A percentile compares a stretch with the other conserved stretches of the same genome.
Evolutionary conservation across 2,329 filamentous ascomycete species (phyloP).

Genomic region (Ceratocystis eucalypticola): DNA sequence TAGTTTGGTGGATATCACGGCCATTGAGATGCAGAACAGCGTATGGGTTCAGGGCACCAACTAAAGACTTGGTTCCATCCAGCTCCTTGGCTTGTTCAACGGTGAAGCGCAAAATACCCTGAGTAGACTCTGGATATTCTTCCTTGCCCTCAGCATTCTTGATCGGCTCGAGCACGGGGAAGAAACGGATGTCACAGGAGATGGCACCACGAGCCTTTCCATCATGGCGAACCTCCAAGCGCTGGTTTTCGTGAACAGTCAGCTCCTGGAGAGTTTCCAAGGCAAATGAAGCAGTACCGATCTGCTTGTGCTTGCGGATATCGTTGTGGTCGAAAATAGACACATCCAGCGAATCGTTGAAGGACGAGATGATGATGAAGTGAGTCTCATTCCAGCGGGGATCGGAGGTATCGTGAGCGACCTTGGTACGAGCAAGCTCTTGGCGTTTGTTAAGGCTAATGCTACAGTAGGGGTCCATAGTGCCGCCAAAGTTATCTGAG

Average conservation of each 20-base stretch:
- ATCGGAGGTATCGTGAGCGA: slow-evolving; percentile 66
- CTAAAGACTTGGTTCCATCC: slow-evolving; percentile 79
- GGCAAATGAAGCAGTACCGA: slow-evolving; percentile 68
- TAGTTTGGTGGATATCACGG: slow-evolving; percentile 77
- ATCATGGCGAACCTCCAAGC: slow-evolving; percentile 69
- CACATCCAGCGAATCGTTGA: slow-evolving; percentile 76
- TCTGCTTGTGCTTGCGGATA: slow-evolving; percentile 88
- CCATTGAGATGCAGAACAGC: slow-evolving; percentile 78
- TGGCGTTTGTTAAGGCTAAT: slow-evolving; percentile 74
- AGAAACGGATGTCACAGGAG: slow-evolving; percentile 78
- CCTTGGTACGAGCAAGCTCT: slow-evolving; percentile 79
- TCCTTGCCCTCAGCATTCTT: slow-evolving; percentile 57
- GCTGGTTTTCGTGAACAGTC: slow-evolving; percentile 67
- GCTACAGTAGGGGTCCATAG: slow-evolving; percentile 76
- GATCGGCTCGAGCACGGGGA: slow-evolving; percentile 55
- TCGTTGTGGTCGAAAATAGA: slow-evolving; percentile 89
- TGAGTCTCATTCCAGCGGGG: slow-evolving; percentile 95
- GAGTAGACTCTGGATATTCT: slow-evolving; percentile 74
- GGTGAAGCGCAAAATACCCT: slow-evolving; percentile 85
- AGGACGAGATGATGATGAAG: slow-evolving; percentile 85
- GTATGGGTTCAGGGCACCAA: slow-evolving; percentile 85
- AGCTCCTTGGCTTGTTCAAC: slow-evolving; percentile 95
- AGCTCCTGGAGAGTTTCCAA: slow-evolving; percentile 71
- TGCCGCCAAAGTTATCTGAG: slow-evolving; percentile 81
- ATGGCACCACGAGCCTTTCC: slow-evolving; percentile 73